These are phyloP conservation scores for Phytophthora parvispora DNA, from an alignment of 352 stramenopile genomes.

Conservation along the genomic window DNA sequence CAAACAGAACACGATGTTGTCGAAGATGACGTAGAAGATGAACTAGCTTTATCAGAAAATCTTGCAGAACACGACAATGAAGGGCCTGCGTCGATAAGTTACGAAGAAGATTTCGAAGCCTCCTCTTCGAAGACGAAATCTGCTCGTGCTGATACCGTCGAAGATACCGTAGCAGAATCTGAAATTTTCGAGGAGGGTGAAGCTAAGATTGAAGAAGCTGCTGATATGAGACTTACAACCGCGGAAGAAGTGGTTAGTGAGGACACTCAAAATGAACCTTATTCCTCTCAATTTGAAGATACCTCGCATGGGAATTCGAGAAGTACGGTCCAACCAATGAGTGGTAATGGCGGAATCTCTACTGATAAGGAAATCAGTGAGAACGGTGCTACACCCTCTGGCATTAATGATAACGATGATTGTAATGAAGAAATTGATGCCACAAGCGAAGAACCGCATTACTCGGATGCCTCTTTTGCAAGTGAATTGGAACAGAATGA, in stretches of 20 bases:
- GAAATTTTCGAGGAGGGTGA: slow-evolving; percentile 3
- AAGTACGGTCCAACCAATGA: neutral
- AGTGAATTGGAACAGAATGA: slow-evolving; percentile 7
- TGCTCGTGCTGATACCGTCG: neutral
- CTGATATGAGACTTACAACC: neutral
- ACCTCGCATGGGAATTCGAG: neutral
- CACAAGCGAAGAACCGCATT: slow-evolving; percentile 6
- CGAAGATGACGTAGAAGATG: slow-evolving; percentile 3
- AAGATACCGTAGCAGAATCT: slow-evolving; percentile 6
- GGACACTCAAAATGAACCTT: neutral
- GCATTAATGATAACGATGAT: slow-evolving; percentile 1
- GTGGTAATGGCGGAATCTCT: slow-evolving; percentile 7
- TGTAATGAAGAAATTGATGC: slow-evolving; percentile 10
- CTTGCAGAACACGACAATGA: neutral
- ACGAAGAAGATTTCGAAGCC: slow-evolving; percentile 62
- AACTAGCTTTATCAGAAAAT: too few species aligned
- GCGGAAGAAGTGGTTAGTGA: neutral
- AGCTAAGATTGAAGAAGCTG: neutral
- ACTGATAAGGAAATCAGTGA: slow-evolving; percentile 9
- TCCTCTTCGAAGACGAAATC: slow-evolving; percentile 28
- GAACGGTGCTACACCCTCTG: neutral
- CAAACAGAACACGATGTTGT: too few species aligned
- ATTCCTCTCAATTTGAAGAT: neutral
- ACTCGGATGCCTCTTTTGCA: slow-evolving; percentile 38
- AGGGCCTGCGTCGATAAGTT: slow-evolving; percentile 26